Conservation (phyloP, 495 filamentous ascomycete species). For the Halenospora varia region DNA sequence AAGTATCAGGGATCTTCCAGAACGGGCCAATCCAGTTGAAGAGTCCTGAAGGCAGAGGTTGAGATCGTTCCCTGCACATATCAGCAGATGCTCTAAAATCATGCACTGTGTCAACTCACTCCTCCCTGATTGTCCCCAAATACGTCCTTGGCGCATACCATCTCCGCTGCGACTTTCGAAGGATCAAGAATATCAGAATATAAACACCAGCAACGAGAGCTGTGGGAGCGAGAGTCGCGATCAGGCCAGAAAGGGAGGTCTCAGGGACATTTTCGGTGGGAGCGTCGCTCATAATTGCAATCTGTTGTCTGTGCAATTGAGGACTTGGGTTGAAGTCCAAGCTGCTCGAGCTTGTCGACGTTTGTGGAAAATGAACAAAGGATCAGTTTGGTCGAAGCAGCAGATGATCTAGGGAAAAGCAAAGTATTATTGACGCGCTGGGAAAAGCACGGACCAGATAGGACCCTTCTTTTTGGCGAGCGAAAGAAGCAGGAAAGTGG, state of each 20-base stretch:
- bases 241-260: constrained; percentile 34
- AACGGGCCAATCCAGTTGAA: constrained; percentile 75
- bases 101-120: constrained; percentile 38
- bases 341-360: background rate
- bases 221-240: constrained; percentile 71
- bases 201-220: constrained; percentile 61
- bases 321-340: background rate
- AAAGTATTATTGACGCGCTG: constrained; percentile 1
- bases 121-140: constrained; percentile 65
- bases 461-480: background rate
- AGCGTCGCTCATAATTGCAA: constrained; percentile 2
- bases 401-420: background rate
- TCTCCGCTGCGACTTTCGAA: constrained; percentile 67
- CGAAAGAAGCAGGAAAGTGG: too few relatives aligned
- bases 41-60: constrained; percentile 61
- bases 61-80: constrained; percentile 57
- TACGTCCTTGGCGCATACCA: constrained; percentile 89
- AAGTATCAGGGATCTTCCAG: constrained; percentile 75
- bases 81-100: constrained; percentile 8
- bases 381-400: background rate
- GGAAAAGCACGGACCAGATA: background rate
- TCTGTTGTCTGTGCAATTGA: constrained; percentile 7
- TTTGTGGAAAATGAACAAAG: background rate
- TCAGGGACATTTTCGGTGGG: background rate
- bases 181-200: constrained; percentile 66